Conservation (phyloP, 176 grass and related monocot species). For the Otatea glauca region DNA sequence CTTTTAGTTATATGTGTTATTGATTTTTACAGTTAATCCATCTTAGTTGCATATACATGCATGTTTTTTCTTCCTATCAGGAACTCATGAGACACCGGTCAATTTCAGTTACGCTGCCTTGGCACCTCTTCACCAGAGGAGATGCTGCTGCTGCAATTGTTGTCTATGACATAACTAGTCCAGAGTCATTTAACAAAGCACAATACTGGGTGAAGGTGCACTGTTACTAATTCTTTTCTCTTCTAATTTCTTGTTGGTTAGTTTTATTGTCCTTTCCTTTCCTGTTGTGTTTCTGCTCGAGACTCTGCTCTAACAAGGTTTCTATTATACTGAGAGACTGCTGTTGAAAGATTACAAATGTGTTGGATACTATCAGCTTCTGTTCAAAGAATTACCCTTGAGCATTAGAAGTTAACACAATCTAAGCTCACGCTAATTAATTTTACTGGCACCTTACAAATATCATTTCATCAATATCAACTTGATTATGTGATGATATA, state of each 20-base stretch:
- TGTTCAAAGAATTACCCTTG: not conserved
- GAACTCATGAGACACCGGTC: not conserved
- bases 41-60: slow-evolving; percentile 13
- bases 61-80: not conserved
- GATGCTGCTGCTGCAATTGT: slow-evolving; percentile 88
- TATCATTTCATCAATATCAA: slow-evolving; percentile 2
- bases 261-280: not conserved
- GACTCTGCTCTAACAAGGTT: not conserved
- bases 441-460: not conserved
- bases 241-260: slow-evolving; percentile 18
- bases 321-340: slow-evolving; percentile 15
- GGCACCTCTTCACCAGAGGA: slow-evolving; percentile 95
- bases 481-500: not conserved
- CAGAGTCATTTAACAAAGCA: slow-evolving; percentile 95
- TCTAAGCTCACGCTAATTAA: not conserved
- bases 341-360: slow-evolving; percentile 14
- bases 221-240: slow-evolving; percentile 1
- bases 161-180: slow-evolving; percentile 96
- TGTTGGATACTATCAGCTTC: not conserved
- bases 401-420: not conserved
- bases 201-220: slow-evolving; percentile 96
- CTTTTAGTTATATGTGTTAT: not conserved
- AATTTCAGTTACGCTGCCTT: slow-evolving; percentile 90
- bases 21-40: not conserved
- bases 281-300: not conserved